Percentiles rank a stretch among this genome's conserved stretches.
These are phyloP conservation scores for Kwoniella shandongensis DNA, from an alignment of 768 basidiomycete species.

Conservation along the genomic window DNA sequence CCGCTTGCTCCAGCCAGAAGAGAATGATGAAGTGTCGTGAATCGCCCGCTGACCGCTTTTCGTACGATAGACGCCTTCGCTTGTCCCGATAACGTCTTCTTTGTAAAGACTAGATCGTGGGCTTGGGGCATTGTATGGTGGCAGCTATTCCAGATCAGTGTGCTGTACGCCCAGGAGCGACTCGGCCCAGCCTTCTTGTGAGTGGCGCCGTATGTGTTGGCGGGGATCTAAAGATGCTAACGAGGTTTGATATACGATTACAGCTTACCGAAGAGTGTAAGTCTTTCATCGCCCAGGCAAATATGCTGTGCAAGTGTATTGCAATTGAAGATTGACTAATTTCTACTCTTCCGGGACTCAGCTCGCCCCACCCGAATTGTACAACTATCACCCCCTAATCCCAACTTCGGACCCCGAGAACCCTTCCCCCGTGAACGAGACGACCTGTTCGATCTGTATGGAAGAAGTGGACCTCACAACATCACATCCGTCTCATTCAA, in stretches of 20 bases:
- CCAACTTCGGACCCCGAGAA: slow-evolving; percentile 67
- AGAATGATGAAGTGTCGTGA: slow-evolving; percentile 4
- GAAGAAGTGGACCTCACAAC: slow-evolving; percentile 67
- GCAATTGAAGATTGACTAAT: background rate
- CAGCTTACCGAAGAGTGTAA: slow-evolving; percentile 64
- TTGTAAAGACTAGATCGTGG: slow-evolving; percentile 74
- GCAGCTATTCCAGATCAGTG: slow-evolving; percentile 63
- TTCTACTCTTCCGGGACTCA: too few species aligned
- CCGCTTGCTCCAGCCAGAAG: too few species aligned
- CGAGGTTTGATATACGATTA: too few species aligned
- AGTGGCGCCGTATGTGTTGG: too few species aligned
- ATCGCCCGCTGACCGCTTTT: background rate
- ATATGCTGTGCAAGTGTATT: background rate
- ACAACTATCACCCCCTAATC: slow-evolving; percentile 83
- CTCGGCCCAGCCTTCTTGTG: slow-evolving; percentile 78
- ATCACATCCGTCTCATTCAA: slow-evolving; percentile 26
- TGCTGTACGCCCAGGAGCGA: slow-evolving; percentile 70
- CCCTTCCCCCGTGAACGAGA: slow-evolving; percentile 55
- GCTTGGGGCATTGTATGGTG: slow-evolving; percentile 63
- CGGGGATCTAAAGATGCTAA: too few species aligned
- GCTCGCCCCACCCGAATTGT: slow-evolving; percentile 64
- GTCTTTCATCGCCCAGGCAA: slow-evolving; percentile 40
- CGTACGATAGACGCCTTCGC: slow-evolving; percentile 73
- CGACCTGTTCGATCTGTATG: slow-evolving; percentile 93
- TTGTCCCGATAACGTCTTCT: slow-evolving; percentile 82